A percentile compares a stretch with the other conserved stretches of the same genome.
Conservation (phyloP, 331 rosid genomes). For the Pyrus hybrid region DNA sequence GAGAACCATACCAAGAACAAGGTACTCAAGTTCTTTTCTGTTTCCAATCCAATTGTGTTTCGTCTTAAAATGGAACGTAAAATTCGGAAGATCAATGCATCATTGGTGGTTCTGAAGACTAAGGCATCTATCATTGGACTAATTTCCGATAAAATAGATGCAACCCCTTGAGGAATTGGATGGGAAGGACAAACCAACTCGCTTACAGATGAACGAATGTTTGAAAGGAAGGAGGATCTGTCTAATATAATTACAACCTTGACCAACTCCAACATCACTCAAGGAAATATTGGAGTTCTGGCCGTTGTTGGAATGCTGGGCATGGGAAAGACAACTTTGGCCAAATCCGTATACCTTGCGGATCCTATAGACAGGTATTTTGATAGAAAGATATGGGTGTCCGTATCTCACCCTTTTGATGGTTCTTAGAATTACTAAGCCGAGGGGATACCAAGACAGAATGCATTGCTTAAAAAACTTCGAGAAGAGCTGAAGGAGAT, state of each 20-base stretch:
- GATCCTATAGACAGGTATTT: not conserved
- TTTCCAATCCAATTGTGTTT: not conserved
- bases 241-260: not conserved
- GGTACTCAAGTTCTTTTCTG: not conserved
- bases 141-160: not conserved
- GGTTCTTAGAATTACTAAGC: too few species aligned
- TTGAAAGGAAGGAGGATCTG: not conserved
- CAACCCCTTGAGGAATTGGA: not conserved
- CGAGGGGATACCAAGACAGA: not conserved
- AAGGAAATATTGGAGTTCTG: not conserved
- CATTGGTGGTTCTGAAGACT: too few species aligned
- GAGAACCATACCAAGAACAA: not conserved
- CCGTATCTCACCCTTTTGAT: not conserved
- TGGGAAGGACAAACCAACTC: not conserved
- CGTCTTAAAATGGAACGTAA: not conserved
- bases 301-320: not conserved
- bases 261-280: not conserved
- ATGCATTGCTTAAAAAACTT: not conserved
- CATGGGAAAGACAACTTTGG: constrained; percentile 2
- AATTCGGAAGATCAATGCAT: too few species aligned
- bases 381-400: not conserved
- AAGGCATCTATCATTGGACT: too few species aligned
- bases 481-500: not conserved
- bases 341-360: not conserved
- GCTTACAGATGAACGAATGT: not conserved